Percentiles rank a stretch among this genome's conserved stretches.
Conservation (phyloP, 768 basidiomycete species). For the Mycena vulgaris region DNA sequence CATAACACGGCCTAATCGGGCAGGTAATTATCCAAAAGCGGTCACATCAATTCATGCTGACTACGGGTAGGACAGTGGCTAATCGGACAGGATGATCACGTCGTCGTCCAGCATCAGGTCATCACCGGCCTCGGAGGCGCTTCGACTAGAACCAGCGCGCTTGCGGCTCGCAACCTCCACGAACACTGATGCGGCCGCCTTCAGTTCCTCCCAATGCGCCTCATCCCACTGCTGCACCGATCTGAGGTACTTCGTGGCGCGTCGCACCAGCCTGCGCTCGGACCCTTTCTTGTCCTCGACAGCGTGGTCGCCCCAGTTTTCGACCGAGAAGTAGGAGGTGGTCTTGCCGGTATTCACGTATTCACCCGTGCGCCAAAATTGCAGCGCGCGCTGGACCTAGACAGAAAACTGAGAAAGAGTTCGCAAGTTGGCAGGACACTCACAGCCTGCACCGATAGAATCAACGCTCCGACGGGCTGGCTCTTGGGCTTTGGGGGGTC, state of each 20-base stretch:
- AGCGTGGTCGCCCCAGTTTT: neutral
- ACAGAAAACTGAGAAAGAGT: too few relatives aligned
- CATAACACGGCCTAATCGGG: too few relatives aligned
- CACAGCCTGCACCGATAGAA: too few relatives aligned
- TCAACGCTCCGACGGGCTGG: neutral
- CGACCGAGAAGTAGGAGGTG: neutral
- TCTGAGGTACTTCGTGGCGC: conserved; percentile 1
- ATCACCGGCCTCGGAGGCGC: conserved; percentile 13
- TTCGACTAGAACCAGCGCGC: neutral
- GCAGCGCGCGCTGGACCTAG: too few relatives aligned
- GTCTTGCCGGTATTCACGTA: too few relatives aligned
- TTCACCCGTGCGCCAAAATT: too few relatives aligned
- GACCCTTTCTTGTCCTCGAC: neutral
- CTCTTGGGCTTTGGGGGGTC: too few relatives aligned
- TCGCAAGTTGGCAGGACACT: too few relatives aligned
- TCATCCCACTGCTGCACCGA: conserved; percentile 10
- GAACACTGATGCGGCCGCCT: neutral
- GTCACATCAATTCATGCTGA: too few relatives aligned
- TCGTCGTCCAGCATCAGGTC: too few relatives aligned
- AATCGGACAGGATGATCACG: too few relatives aligned
- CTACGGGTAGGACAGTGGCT: neutral
- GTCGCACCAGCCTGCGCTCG: neutral
- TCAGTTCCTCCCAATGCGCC: neutral
- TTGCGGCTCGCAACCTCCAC: neutral
- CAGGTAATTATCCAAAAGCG: neutral